Conservation (phyloP, 169 alveolate genomes). For the Plasmodium vivax region DNA sequence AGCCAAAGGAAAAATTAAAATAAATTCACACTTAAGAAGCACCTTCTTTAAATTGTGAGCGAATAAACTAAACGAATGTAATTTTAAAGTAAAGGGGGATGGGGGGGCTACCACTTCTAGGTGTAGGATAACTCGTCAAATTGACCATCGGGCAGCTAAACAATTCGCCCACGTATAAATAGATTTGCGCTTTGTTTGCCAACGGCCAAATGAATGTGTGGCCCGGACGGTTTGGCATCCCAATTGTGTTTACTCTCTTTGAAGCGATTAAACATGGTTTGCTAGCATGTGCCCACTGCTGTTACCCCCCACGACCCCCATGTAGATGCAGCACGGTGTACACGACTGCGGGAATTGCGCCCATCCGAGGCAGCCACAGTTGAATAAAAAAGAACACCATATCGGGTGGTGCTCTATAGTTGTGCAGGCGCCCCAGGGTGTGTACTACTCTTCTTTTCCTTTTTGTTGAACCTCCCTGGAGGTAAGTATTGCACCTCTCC, state of each 20-base stretch:
- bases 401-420: background rate
- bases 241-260: background rate
- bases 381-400: background rate
- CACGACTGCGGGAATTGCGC: background rate
- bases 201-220: background rate
- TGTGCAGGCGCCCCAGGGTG: background rate
- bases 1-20: background rate
- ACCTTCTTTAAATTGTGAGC: background rate
- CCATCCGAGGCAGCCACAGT: background rate
- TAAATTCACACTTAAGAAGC: background rate
- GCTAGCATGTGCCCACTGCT: background rate
- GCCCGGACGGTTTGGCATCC: background rate
- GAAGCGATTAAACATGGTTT: background rate
- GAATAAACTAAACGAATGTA: background rate
- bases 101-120: background rate
- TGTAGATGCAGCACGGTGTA: background rate
- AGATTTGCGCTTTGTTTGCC: background rate
- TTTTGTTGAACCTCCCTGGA: background rate
- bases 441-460: background rate
- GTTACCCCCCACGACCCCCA: background rate
- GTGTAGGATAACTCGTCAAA: background rate
- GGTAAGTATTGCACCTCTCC: background rate
- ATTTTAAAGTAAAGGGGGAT: background rate
- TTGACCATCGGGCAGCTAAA: background rate
- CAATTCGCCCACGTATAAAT: background rate